Conservation (phyloP, 2,329 filamentous ascomycete genomes). For the Cladosporium sp. region DNA sequence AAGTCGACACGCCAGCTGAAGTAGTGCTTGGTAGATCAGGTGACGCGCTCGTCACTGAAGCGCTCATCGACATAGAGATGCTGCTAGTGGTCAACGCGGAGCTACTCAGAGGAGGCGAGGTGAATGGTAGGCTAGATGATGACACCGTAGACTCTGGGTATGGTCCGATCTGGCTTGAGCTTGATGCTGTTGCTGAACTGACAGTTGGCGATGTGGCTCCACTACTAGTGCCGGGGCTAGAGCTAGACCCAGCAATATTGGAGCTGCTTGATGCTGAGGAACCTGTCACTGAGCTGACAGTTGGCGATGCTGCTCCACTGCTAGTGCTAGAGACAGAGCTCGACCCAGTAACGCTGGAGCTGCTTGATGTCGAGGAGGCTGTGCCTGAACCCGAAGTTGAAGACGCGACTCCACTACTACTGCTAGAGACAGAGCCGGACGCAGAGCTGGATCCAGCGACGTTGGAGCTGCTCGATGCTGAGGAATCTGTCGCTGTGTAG, state of each 20-base stretch:
- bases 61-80: background rate
- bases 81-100: background rate
- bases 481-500: background rate
- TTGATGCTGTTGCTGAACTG: background rate
- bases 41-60: background rate
- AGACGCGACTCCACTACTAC: no score
- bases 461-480: background rate
- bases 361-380: background rate
- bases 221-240: background rate
- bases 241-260: background rate
- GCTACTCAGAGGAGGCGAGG: background rate
- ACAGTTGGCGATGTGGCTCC: background rate
- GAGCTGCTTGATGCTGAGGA: no score
- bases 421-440: no score
- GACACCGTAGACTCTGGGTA: background rate
- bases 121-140: background rate
- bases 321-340: no score
- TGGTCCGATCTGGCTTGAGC: background rate
- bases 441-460: no score
- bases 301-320: no score
- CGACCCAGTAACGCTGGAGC: background rate
- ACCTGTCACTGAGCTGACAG: no score
- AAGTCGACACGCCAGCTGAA: background rate
- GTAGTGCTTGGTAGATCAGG: background rate
- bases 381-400: no score